A percentile compares a stretch with the other conserved stretches of the same genome.
phyloP scores from a whole-genome alignment of 805 yeast species.

The Kodamaea jinghongensis region DNA sequence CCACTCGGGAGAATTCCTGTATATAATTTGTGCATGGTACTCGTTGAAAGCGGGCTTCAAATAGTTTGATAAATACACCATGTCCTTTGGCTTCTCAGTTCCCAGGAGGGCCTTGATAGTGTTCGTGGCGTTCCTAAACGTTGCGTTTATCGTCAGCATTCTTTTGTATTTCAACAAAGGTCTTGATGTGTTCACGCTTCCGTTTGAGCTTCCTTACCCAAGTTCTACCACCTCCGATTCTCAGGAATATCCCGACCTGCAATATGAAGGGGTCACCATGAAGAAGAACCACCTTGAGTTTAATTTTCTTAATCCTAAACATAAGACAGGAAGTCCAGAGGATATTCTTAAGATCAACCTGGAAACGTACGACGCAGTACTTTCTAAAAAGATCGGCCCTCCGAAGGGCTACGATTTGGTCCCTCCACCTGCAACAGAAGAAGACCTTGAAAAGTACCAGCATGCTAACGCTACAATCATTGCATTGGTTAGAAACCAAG shows the following conservation, averaged over 20 bases:
- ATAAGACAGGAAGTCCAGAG: conserved; percentile 27
- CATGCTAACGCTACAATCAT: conserved; percentile 75
- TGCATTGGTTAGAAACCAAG: conserved; percentile 70
- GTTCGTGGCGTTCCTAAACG: no score
- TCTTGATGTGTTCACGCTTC: no score
- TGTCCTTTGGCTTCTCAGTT: no score
- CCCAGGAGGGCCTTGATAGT: no score
- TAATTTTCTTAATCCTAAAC: conserved; percentile 27
- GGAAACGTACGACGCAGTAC: conserved; percentile 33
- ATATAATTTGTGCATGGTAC: not conserved
- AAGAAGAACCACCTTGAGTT: conserved; percentile 32
- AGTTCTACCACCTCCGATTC: no score
- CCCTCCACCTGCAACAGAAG: conserved; percentile 26
- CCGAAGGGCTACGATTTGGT: conserved; percentile 44
- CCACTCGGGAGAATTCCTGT: no score
- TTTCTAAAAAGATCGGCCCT: conserved; percentile 40
- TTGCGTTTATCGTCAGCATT: no score
- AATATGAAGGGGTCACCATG: conserved; percentile 8
- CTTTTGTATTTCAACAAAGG: no score
- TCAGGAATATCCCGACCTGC: no score
- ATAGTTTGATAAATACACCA: not conserved
- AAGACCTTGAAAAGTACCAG: conserved; percentile 23
- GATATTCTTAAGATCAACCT: conserved; percentile 38
- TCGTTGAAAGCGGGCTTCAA: not conserved
- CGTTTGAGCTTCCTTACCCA: no score